Percentiles rank a stretch among this genome's conserved stretches.
Evolutionary conservation across 129 eudicot genomes (phyloP).

Genomic region (Glebionis coronaria): DNA sequence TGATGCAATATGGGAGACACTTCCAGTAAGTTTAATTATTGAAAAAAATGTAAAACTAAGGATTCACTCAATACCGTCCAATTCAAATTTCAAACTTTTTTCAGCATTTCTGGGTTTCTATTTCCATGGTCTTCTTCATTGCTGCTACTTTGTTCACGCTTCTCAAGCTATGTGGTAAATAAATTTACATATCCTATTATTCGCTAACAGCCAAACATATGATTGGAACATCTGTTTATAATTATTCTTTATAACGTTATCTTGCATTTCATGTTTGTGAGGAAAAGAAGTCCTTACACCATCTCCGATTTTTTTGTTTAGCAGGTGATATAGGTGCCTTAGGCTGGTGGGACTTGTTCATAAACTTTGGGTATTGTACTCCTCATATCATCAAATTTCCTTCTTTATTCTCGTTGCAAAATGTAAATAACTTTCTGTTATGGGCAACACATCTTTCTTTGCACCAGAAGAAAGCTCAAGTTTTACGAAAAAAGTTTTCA

Average conservation of each 20-base stretch:
- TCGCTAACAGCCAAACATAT: neutral
- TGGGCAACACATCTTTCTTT: neutral
- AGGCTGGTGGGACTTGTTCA: constrained; percentile 97
- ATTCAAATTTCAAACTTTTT: neutral
- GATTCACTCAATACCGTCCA: neutral
- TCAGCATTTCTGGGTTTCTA: constrained; percentile 92
- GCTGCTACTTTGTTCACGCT: constrained; percentile 86
- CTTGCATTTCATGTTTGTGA: neutral
- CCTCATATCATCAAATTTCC: neutral
- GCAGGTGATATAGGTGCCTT: constrained; percentile 82
- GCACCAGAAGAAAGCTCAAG: constrained; percentile 7
- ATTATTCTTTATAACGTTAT: neutral
- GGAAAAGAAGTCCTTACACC: constrained; percentile 5
- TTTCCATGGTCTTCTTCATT: constrained; percentile 90
- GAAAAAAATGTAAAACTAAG: neutral
- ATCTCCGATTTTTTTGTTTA: constrained; percentile 27
- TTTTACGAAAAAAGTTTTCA: neutral
- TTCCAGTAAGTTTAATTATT: constrained; percentile 64
- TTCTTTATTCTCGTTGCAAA: neutral
- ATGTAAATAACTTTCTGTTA: neutral
- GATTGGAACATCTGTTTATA: neutral
- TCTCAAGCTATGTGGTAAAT: constrained; percentile 83
- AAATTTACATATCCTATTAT: neutral
- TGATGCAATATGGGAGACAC: constrained; percentile 92
- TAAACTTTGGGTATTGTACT: constrained; percentile 68